A percentile compares a stretch with the other conserved stretches of the same genome.
Conservation (phyloP, 1,139 yeast genomes). For the Yamadazyma atmosphaerica region DNA sequence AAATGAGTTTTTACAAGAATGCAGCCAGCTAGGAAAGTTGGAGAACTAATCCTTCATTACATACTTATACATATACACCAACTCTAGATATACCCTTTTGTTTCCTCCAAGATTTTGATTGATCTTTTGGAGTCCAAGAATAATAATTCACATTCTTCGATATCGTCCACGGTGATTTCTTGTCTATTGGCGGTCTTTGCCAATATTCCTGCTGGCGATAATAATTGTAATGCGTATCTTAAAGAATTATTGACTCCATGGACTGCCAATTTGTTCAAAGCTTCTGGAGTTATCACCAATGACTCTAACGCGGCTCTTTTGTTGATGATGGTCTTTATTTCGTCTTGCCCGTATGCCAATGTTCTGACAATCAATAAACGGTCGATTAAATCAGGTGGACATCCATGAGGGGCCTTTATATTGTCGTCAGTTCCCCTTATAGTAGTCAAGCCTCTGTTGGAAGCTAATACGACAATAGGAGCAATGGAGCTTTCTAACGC, state of each 20-base stretch:
- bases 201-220: constrained; percentile 87
- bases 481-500: constrained; percentile 92
- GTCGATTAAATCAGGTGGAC: constrained; percentile 93
- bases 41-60: too few species aligned
- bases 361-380: constrained; percentile 90
- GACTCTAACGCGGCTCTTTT: constrained; percentile 80
- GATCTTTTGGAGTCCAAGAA: constrained; percentile 91
- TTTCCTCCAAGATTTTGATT: constrained; percentile 67
- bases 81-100: constrained; percentile 51
- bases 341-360: constrained; percentile 79
- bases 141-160: constrained; percentile 82
- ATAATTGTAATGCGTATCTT: constrained; percentile 86
- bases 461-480: constrained; percentile 92
- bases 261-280: constrained; percentile 68
- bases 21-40: constrained; percentile 53
- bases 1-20: constrained; percentile 69
- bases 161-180: constrained; percentile 68
- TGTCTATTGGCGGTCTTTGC: constrained; percentile 72
- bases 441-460: constrained; percentile 90
- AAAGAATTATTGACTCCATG: constrained; percentile 77
- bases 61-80: too few species aligned
- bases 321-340: constrained; percentile 75
- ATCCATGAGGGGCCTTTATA: constrained; percentile 85
- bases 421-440: constrained; percentile 90
- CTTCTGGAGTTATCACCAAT: constrained; percentile 61